Evolutionary conservation across 805 yeast genomes (phyloP).

Genomic region (Saccharomycopsis selenospora): DNA sequence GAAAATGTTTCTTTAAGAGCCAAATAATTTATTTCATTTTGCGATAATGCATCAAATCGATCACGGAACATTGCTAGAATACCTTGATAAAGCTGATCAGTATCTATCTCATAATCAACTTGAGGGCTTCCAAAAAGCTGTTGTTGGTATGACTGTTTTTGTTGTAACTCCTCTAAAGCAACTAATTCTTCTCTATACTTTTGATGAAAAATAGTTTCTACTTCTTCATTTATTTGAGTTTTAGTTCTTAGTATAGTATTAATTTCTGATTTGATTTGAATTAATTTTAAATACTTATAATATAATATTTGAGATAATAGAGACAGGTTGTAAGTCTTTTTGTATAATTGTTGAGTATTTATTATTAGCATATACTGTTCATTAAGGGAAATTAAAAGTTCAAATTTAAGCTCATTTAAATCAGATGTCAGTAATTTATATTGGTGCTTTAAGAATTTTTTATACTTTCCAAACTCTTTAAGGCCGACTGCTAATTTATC

Average conservation of each 20-base stretch:
- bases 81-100: conserved; percentile 50
- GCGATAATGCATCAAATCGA: conserved; percentile 23
- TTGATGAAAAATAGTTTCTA: conserved; percentile 11
- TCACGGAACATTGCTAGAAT: conserved; percentile 39
- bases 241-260: conserved; percentile 8
- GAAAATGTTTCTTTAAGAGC: conserved; percentile 21
- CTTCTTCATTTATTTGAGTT: conserved; percentile 7
- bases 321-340: conserved; percentile 2
- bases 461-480: conserved; percentile 28
- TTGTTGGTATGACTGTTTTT: conserved; percentile 8
- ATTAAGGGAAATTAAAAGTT: conserved; percentile 15
- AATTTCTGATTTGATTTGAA: conserved; percentile 19
- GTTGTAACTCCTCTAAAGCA: conserved; percentile 1
- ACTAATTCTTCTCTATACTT: conserved; percentile 11
- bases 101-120: conserved; percentile 33
- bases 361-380: conserved; percentile 18
- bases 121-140: conserved; percentile 5
- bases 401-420: conserved; percentile 17
- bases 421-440: conserved; percentile 29
- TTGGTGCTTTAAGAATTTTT: conserved; percentile 37
- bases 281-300: conserved; percentile 17
- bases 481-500: conserved; percentile 22
- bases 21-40: conserved; percentile 32
- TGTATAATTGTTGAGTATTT: conserved; percentile 10
- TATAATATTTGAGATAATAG: conserved; percentile 10